A percentile compares a stretch with the other conserved stretches of the same genome.
These are phyloP conservation scores for Solanum lycopersicoides DNA, from an alignment of 257 asterid species.

Conservation along the genomic window DNA sequence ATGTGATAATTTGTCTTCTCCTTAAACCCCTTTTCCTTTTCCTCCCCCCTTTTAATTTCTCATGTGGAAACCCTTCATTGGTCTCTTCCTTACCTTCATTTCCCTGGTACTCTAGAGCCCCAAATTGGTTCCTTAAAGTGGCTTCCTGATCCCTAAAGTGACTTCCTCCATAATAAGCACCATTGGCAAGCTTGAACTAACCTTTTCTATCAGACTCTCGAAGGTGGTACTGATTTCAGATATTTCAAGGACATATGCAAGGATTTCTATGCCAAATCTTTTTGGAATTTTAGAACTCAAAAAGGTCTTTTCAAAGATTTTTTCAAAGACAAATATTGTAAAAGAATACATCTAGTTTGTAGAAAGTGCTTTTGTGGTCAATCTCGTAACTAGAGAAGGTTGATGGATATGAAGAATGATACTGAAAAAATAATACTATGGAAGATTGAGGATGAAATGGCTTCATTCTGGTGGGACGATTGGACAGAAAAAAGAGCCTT, in stretches of 20 bases:
- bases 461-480: too few relatives aligned
- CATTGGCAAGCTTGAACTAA: background rate
- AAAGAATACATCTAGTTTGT: background rate
- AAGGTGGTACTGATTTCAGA: background rate
- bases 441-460: background rate
- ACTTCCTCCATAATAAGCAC: too few relatives aligned
- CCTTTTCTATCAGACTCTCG: background rate
- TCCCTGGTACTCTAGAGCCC: background rate
- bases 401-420: background rate
- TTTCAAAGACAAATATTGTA: too few relatives aligned
- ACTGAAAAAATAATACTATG: background rate
- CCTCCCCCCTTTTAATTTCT: background rate
- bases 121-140: background rate
- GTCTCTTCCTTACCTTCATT: background rate
- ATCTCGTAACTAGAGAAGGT: background rate
- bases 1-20: background rate
- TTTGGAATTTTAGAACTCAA: too few relatives aligned
- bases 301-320: too few relatives aligned
- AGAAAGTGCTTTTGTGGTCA: background rate
- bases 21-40: background rate
- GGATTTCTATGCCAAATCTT: too few relatives aligned
- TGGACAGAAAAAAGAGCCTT: too few relatives aligned
- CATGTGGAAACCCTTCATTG: background rate
- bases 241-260: too few relatives aligned
- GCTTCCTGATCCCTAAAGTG: too few relatives aligned